These are phyloP conservation scores for Fusarium verticillioides DNA, from an alignment of 2,329 filamentous ascomycete species.

Conservation along the genomic window DNA sequence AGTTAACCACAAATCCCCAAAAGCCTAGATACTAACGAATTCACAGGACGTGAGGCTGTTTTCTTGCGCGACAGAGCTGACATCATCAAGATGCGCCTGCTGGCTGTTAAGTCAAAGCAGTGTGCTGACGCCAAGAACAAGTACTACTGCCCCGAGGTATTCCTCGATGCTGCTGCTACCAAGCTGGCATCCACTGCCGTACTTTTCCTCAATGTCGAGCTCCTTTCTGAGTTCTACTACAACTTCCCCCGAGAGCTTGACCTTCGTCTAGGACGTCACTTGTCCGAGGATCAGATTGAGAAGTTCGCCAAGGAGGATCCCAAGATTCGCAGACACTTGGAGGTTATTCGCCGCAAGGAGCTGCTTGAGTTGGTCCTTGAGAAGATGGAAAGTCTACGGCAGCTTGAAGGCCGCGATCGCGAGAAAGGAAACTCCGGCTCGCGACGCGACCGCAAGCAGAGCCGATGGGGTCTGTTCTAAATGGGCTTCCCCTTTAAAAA, in stretches of 20 bases:
- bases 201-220: conserved; percentile 95
- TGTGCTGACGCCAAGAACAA: conserved; percentile 88
- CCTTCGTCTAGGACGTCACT: conserved; percentile 81
- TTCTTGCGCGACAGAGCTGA: conserved; percentile 94
- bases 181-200: conserved; percentile 96
- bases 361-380: conserved; percentile 90
- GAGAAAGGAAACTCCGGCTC: conserved; percentile 51
- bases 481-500: conserved; percentile 7
- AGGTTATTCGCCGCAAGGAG: conserved; percentile 92
- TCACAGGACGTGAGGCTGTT: conserved; percentile 84
- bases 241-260: conserved; percentile 96
- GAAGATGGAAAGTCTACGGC: conserved; percentile 92
- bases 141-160: conserved; percentile 96
- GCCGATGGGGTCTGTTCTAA: conserved; percentile 63
- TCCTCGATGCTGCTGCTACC: conserved; percentile 95
- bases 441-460: conserved; percentile 52
- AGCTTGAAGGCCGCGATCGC: conserved; percentile 81
- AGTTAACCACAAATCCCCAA: conserved; percentile 34
- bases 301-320: conserved; percentile 93
- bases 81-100: conserved; percentile 88
- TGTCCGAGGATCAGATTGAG: conserved; percentile 84
- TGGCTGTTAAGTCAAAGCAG: conserved; percentile 90
- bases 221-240: conserved; percentile 97
- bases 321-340: conserved; percentile 87
- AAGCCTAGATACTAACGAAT: conserved; percentile 40